These are phyloP conservation scores for Calycina marina DNA, from an alignment of 2,329 filamentous ascomycete genomes.

Conservation along the genomic window DNA sequence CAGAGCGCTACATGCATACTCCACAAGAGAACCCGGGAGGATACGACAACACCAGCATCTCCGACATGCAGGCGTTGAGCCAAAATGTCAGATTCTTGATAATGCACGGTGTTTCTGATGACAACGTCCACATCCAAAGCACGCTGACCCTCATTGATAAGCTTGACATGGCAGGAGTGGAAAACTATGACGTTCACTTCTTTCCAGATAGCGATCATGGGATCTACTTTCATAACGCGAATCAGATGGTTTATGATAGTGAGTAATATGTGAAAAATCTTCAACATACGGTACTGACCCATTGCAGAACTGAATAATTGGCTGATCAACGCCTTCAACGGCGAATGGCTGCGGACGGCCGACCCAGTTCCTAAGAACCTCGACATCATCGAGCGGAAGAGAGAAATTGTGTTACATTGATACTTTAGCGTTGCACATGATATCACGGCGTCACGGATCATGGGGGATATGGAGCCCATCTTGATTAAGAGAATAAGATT, in stretches of 20 bases:
- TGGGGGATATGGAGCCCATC: no score
- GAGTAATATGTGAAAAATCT: slow-evolving; percentile 28
- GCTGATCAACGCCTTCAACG: slow-evolving; percentile 96
- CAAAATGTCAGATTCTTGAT: slow-evolving; percentile 77
- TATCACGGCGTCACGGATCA: no score
- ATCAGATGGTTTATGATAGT: slow-evolving; percentile 87
- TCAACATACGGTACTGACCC: slow-evolving; percentile 21
- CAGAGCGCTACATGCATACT: slow-evolving; percentile 93
- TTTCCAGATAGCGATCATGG: slow-evolving; percentile 94
- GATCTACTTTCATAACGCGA: slow-evolving; percentile 90
- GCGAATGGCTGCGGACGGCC: slow-evolving; percentile 60
- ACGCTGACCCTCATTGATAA: slow-evolving; percentile 76
- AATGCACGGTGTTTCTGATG: slow-evolving; percentile 93
- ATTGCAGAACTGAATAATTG: slow-evolving; percentile 64
- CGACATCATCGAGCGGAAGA: slow-evolving; percentile 7
- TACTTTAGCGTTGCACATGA: no score
- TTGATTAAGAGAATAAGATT: no score
- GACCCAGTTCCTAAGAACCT: slow-evolving; percentile 20
- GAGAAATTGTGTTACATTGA: no score
- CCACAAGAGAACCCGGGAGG: slow-evolving; percentile 68
- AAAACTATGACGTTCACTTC: slow-evolving; percentile 94
- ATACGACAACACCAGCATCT: slow-evolving; percentile 62
- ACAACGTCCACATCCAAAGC: slow-evolving; percentile 97
- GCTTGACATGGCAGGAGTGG: slow-evolving; percentile 63
- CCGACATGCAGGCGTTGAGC: slow-evolving; percentile 56